These are phyloP conservation scores for Vigna reflexopilosa DNA, from an alignment of 306 rosid species.

Conservation along the genomic window DNA sequence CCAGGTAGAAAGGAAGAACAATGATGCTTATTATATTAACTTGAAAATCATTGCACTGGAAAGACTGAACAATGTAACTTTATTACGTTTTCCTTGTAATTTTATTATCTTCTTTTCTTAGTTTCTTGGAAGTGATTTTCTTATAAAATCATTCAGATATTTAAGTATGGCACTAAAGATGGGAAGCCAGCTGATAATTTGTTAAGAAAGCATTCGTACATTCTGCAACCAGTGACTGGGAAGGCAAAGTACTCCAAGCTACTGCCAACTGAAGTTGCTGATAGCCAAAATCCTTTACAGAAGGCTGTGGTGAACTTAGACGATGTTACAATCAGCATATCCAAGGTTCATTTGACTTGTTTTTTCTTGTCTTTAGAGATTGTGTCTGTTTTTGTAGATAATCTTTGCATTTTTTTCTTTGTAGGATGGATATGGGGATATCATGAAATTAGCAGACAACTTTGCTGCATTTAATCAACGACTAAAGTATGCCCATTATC, in stretches of 20 bases:
- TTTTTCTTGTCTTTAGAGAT: constrained; percentile 15
- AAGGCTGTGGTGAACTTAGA: constrained; percentile 91
- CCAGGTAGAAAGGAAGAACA: too few relatives aligned
- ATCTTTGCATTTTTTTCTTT: constrained; percentile 38
- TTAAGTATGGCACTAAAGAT: constrained; percentile 84
- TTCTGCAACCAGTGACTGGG: constrained; percentile 93
- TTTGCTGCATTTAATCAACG: constrained; percentile 94
- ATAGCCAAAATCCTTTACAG: constrained; percentile 77
- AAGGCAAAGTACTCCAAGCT: constrained; percentile 84
- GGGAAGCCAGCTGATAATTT: constrained; percentile 76
- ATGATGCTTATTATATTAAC: too few relatives aligned
- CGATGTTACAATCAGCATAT: constrained; percentile 90
- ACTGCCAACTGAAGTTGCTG: constrained; percentile 64
- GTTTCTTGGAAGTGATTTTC: constrained; percentile 26
- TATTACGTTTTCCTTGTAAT: constrained; percentile 22
- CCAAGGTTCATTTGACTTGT: constrained; percentile 67
- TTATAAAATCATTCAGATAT: constrained; percentile 63
- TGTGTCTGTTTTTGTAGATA: constrained; percentile 36
- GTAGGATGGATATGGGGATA: constrained; percentile 91
- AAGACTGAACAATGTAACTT: constrained; percentile 1
- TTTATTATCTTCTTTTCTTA: constrained; percentile 22
- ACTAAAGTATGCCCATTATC: constrained; percentile 91
- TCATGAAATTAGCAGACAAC: constrained; percentile 85
- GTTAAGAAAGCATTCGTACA: constrained; percentile 62
- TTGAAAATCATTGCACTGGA: too few relatives aligned